Base-by-base conservation (phyloP, 371 early-diverging fungal species). In the Apophysomyces ossiformis region DNA sequence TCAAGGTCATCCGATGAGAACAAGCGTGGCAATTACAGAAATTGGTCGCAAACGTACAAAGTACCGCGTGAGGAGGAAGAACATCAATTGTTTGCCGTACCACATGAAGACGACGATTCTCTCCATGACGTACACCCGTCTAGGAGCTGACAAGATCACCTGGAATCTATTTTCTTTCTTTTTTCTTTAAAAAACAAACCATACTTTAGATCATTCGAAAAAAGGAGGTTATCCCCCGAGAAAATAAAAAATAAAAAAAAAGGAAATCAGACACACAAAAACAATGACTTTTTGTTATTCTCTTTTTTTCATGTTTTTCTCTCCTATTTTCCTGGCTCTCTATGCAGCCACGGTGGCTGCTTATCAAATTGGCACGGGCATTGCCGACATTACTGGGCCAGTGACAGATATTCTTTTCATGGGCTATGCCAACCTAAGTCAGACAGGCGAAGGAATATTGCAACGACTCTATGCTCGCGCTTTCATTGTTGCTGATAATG, bases 381-480 rank as follows among this genome's bases (percentile, higher is more conserved):
- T 77, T 46, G 72, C 68, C 4, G 84, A 84, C 64, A 79, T 84
- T 35, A 84, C 84, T 6, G 84, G 84, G 0, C 78, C 79, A 12
- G 62, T 73, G 18, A 62, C 73, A 16, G 73, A 82, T 64, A 69
- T 83, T 5, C 78, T 74, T 63, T 61, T 85, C 64, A 85, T 85
- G 85, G 87, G 89, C 4, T 90, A 90, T 70, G 89, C 88, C 15
- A 72, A 74, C 21, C 54, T 79, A 21, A 71, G 66, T 0, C 86
- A 89, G 47, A 77, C 72, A 13, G 85, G 84, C 7, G 71, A 81
- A 64, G 90, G 90, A 0, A 68, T 90, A n/a, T 79, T 85, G 37
- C 76, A 86, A 62, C 70, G 90, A 4, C 64, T 87, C 7, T 78
- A 81, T 45, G 79, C 90, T 8, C 75, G 90, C 36, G 84, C 89